phyloP scores from a whole-genome alignment of 2,329 filamentous ascomycete genomes.

The Pyrenophora seminiperda region DNA sequence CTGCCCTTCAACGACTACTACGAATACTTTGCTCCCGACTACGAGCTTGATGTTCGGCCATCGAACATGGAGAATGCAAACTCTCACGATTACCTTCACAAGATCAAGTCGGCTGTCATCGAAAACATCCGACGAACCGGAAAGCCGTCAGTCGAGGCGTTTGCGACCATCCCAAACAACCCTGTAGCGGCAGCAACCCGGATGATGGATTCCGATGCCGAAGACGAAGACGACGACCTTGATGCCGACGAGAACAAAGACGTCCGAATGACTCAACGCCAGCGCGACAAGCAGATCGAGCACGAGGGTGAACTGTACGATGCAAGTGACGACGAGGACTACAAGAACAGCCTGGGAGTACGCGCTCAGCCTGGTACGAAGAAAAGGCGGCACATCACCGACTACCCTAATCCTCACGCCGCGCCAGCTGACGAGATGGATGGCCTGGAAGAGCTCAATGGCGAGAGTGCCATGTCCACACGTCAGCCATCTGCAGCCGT shows the following conservation, averaged over 20 bases:
- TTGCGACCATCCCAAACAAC: slow-evolving; percentile 63
- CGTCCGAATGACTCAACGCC: slow-evolving; percentile 76
- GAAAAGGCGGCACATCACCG: slow-evolving; percentile 64
- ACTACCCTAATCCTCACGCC: slow-evolving; percentile 62
- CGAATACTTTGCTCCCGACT: slow-evolving; percentile 73
- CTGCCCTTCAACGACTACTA: slow-evolving; percentile 98
- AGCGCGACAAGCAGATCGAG: slow-evolving; percentile 78
- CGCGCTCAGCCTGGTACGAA: slow-evolving; percentile 58
- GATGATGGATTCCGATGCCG: slow-evolving; percentile 67
- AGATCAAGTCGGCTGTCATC: slow-evolving; percentile 68
- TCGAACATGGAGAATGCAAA: slow-evolving; percentile 77
- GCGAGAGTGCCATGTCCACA: slow-evolving; percentile 38
- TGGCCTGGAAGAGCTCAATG: slow-evolving; percentile 37
- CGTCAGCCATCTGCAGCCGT: slow-evolving; percentile 35
- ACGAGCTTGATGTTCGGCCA: slow-evolving; percentile 70
- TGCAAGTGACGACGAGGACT: slow-evolving; percentile 89
- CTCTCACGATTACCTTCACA: slow-evolving; percentile 69
- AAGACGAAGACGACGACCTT: slow-evolving; percentile 67
- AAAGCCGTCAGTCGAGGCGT: slow-evolving; percentile 58
- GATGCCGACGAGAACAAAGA: slow-evolving; percentile 90
- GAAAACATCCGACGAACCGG: slow-evolving; percentile 69
- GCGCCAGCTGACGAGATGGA: slow-evolving; percentile 37
- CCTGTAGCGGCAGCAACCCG: slow-evolving; percentile 54
- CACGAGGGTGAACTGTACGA: slow-evolving; percentile 73
- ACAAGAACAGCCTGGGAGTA: slow-evolving; percentile 73